Percentiles rank a stretch among this genome's conserved stretches.
phyloP scores from a whole-genome alignment of 495 filamentous ascomycete species.

The Trichodelitschia bisporula region DNA sequence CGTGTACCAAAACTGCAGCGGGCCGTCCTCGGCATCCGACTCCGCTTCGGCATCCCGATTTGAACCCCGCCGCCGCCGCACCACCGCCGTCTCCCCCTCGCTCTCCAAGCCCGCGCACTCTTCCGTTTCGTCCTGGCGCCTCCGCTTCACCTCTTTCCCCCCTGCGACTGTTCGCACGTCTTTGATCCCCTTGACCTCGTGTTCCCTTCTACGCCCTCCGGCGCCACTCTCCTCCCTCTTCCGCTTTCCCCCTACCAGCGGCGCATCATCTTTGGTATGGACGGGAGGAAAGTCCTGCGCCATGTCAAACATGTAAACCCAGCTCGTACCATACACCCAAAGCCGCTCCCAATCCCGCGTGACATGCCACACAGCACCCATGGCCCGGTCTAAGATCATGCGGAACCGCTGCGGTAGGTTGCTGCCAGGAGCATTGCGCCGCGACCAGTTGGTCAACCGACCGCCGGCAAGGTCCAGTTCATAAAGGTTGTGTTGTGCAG shows the following conservation, averaged over 20 bases:
- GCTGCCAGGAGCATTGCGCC: conserved; percentile 53
- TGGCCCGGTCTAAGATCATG: conserved; percentile 55
- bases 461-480: conserved; percentile 56
- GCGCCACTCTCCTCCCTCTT: neutral
- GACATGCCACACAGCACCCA: conserved; percentile 70
- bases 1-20: conserved; percentile 43
- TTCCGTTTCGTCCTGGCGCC: too few relatives aligned
- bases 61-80: neutral
- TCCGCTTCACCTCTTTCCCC: too few relatives aligned
- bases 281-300: conserved; percentile 33
- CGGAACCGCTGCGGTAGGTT: conserved; percentile 43
- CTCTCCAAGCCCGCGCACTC: too few relatives aligned
- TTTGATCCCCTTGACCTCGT: too few relatives aligned
- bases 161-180: too few relatives aligned
- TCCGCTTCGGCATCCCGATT: neutral
- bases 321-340: conserved; percentile 68
- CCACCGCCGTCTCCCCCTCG: neutral
- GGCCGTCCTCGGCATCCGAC: neutral
- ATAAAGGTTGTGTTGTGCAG: conserved; percentile 46
- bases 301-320: conserved; percentile 86
- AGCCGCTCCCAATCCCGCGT: conserved; percentile 29
- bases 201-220: neutral
- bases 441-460: conserved; percentile 58
- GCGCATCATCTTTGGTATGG: conserved; percentile 5
- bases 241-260: neutral